Evolutionary conservation across 306 rosid species (phyloP), one percentile per base, ranked within the genome.

Genomic region (Urtica urens): DNA sequence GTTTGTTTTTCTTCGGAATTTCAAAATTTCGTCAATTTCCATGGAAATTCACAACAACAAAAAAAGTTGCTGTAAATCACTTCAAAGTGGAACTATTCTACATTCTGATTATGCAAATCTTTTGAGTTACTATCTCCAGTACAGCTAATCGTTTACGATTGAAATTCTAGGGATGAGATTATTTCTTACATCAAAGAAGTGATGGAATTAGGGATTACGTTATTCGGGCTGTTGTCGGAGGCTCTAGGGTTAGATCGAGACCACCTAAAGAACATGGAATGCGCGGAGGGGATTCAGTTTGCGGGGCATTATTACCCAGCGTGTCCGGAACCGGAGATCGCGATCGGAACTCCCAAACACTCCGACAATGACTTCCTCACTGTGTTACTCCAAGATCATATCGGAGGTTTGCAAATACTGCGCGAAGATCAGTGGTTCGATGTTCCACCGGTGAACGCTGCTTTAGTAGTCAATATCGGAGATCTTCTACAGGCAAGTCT

Each of bases 151-250:
- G n/a, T n/a, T n/a, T n/a, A n/a, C n/a, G n/a, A 19, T 49, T 49
- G 39, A 7, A 49, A 49, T 49, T 49, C 7, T 28, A 51, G 56
- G 42, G 15, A 33, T 33, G 56, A 51, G 14, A 31, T 51, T 16
- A 31, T 51, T 6, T 12, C 13, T 28, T 51, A 51, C 57, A 18
- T 43, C 1, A 51, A 30, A 43, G 28, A 51, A 51, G 57, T 34
- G 30, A 51, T 51, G 43, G 56, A 11, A 8, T 6, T 72, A 46
- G 75, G 76, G 5, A 0, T 0, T 33, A 24, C 46, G 17, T 29
- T 72, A 14, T 65, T 68, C 19, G 70, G 64, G 64, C 30, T 72
- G 49, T 16, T 76, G 35, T 76, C 82, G 1, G 70, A 67, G 66
- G 72, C 67, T 6, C 62, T 64, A 13, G 74, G 65, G 33, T 50